phyloP scores from a whole-genome alignment of 192 early-diverging fungal species.

The Backusella sp. region DNA sequence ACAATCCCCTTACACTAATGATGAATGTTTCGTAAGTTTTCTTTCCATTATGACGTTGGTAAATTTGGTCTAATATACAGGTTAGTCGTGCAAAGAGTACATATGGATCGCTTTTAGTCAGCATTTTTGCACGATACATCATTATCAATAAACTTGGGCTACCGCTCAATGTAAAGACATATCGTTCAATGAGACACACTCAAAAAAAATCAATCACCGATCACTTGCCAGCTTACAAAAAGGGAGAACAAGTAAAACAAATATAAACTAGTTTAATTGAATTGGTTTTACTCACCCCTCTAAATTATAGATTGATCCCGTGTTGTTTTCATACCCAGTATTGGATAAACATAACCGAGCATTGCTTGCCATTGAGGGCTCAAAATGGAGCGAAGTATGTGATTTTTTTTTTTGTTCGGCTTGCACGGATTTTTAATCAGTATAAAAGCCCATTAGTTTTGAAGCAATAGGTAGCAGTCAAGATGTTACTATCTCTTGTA shows the following conservation, averaged over 20 bases:
- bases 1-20: neutral
- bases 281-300: no score
- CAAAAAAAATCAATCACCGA: neutral
- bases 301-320: conserved; percentile 12
- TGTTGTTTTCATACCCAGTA: conserved; percentile 74
- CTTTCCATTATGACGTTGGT: no score
- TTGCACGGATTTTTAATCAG: neutral
- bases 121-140: conserved; percentile 74
- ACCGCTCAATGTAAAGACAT: conserved; percentile 32
- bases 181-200: neutral
- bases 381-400: conserved; percentile 63
- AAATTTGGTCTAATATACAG: no score
- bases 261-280: neutral
- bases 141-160: conserved; percentile 77
- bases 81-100: neutral
- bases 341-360: conserved; percentile 76
- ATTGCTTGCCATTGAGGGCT: conserved; percentile 53
- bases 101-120: conserved; percentile 57
- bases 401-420: neutral
- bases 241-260: neutral
- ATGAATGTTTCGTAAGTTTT: conserved; percentile 9
- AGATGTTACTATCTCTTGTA: conserved; percentile 54
- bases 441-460: conserved; percentile 62
- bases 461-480: conserved; percentile 78
- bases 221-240: neutral